A percentile compares a stretch with the other conserved stretches of the same genome.
phyloP scores from a whole-genome alignment of 148 eudicot species.

The Amaranthus cruentus region DNA sequence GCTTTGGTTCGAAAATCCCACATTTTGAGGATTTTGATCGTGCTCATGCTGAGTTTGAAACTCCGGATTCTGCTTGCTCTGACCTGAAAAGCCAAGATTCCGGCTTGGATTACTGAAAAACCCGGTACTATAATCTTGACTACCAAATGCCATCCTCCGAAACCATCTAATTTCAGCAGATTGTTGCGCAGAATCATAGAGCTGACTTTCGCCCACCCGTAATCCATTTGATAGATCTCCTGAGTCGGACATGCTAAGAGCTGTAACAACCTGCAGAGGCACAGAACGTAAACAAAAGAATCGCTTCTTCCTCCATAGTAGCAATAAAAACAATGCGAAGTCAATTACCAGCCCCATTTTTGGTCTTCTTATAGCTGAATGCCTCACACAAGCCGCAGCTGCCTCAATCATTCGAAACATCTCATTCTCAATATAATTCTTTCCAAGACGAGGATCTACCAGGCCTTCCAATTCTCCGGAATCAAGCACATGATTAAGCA shows the following conservation, averaged over 20 bases:
- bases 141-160: slow-evolving; percentile 68
- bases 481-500: slow-evolving; percentile 67
- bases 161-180: slow-evolving; percentile 73
- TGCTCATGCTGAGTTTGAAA: slow-evolving; percentile 24
- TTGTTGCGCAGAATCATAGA: slow-evolving; percentile 50
- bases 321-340: background rate
- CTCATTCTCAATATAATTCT: slow-evolving; percentile 49
- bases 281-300: background rate
- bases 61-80: slow-evolving; percentile 14
- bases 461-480: slow-evolving; percentile 43
- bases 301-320: background rate
- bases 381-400: slow-evolving; percentile 92
- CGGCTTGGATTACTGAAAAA: slow-evolving; percentile 36
- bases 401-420: slow-evolving; percentile 68
- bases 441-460: slow-evolving; percentile 71
- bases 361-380: slow-evolving; percentile 72
- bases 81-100: slow-evolving; percentile 20
- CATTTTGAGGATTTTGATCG: slow-evolving; percentile 20
- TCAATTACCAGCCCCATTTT: slow-evolving; percentile 81
- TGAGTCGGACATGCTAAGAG: slow-evolving; percentile 43
- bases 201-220: slow-evolving; percentile 75
- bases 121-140: slow-evolving; percentile 55
- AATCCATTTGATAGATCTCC: slow-evolving; percentile 85
- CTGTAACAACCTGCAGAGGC: slow-evolving; percentile 52
- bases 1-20: slow-evolving; percentile 16